phyloP scores from a whole-genome alignment of 176 grass and related monocot species.

The Carex parvula region DNA sequence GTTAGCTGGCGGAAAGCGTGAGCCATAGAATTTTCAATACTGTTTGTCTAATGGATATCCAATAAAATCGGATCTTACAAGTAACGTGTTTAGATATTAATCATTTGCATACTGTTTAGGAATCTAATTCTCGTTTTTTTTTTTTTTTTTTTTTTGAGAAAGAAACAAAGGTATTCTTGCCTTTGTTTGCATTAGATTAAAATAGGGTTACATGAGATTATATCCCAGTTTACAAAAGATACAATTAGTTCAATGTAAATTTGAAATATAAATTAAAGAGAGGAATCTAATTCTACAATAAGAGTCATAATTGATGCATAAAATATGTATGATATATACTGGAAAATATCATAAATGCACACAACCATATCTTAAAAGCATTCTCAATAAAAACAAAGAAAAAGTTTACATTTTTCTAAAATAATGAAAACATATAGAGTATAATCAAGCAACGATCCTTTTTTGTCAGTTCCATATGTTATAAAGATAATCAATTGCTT shows the following conservation, averaged over 20 bases:
- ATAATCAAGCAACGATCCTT: too few species aligned
- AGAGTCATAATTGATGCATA: not conserved
- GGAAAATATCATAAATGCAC: not conserved
- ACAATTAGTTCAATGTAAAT: too few species aligned
- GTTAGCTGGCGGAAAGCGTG: conserved; percentile 21
- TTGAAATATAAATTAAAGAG: too few species aligned
- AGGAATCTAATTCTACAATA: not conserved
- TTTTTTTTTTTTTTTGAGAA: too few species aligned
- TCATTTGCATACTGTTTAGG: not conserved
- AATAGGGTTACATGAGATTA: too few species aligned
- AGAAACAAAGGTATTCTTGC: too few species aligned
- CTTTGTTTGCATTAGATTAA: too few species aligned
- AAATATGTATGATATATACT: not conserved
- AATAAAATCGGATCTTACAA: not conserved
- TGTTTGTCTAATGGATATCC: conserved; percentile 9
- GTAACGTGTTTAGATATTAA: not conserved
- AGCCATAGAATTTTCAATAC: conserved; percentile 1
- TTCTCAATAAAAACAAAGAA: not conserved
- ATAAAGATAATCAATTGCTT: too few species aligned
- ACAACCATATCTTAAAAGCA: not conserved
- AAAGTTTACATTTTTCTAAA: not conserved
- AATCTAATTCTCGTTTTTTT: too few species aligned
- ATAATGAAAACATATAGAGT: too few species aligned
- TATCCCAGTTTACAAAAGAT: too few species aligned
- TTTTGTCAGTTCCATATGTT: too few species aligned